These are phyloP conservation scores for Aspergillus steynii DNA, from an alignment of 495 filamentous ascomycete species.

Conservation along the genomic window DNA sequence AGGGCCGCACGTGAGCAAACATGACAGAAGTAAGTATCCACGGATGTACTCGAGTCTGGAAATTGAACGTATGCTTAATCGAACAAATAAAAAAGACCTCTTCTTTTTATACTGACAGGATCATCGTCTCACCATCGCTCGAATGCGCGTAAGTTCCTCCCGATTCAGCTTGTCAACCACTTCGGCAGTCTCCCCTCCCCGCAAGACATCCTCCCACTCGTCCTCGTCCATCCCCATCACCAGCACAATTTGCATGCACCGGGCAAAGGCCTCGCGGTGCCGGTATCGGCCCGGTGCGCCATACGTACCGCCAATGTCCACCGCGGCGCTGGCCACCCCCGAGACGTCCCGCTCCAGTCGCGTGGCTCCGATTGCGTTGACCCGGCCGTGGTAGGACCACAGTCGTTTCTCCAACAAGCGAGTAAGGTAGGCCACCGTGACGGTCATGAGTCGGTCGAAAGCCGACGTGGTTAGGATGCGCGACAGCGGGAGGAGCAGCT, in stretches of 20 bases:
- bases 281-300: constrained; percentile 57
- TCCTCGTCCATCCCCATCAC: constrained; percentile 97
- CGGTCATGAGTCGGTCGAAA: constrained; percentile 69
- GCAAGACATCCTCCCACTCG: constrained; percentile 80
- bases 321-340: constrained; percentile 74
- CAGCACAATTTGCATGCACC: constrained; percentile 80
- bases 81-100: not conserved
- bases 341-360: constrained; percentile 86
- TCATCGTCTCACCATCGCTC: constrained; percentile 55
- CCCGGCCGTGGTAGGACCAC: constrained; percentile 76
- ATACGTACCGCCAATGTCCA: constrained; percentile 57
- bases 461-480: constrained; percentile 76
- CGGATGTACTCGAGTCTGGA: not conserved
- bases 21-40: too few species aligned
- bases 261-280: constrained; percentile 76
- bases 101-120: not conserved
- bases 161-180: constrained; percentile 52
- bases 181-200: constrained; percentile 41
- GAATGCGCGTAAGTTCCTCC: constrained; percentile 63
- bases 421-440: constrained; percentile 71
- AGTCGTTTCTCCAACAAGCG: constrained; percentile 86
- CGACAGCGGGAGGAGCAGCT: constrained; percentile 76
- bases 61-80: not conserved
- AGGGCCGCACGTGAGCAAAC: too few species aligned
- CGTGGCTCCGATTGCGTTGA: constrained; percentile 82